Conservation (phyloP, 768 basidiomycete species). For the Hortiboletus flavorubellus region DNA sequence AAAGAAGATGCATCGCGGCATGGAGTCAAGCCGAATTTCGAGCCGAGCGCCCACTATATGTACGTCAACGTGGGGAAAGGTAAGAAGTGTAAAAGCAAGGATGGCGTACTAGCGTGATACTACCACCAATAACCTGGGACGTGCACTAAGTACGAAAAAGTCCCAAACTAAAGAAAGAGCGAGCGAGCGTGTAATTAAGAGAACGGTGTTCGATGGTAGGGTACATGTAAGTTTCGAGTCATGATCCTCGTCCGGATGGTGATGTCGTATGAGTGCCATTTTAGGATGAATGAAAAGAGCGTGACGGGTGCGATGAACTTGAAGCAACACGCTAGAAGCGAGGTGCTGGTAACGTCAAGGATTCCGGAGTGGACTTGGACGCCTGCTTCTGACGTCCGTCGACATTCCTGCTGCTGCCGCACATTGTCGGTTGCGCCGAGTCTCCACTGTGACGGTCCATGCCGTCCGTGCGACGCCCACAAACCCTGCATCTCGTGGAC, state of each 20-base stretch:
- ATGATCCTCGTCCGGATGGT: constrained; percentile 29
- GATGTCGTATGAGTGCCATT: constrained; percentile 29
- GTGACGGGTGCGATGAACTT: constrained; percentile 11
- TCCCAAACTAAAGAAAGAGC: neutral
- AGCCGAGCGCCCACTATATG: neutral
- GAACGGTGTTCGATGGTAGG: constrained; percentile 15
- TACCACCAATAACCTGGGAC: constrained; percentile 16
- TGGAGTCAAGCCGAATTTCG: neutral
- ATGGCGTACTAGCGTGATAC: constrained; percentile 16
- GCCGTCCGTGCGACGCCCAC: constrained; percentile 52
- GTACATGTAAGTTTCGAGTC: constrained; percentile 16
- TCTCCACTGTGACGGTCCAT: constrained; percentile 76
- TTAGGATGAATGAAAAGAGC: constrained; percentile 19
- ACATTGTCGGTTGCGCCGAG: constrained; percentile 35
- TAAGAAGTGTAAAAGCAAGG: neutral
- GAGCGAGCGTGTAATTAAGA: constrained; percentile 23
- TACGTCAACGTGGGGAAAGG: neutral
- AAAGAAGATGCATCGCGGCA: neutral
- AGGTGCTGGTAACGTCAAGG: constrained; percentile 18
- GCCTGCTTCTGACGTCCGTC: constrained; percentile 9
- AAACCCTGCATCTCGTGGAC: constrained; percentile 42
- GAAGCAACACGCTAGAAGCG: constrained; percentile 5
- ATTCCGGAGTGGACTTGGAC: constrained; percentile 9
- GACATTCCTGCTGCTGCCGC: constrained; percentile 8
- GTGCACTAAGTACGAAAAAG: constrained; percentile 3